phyloP scores from a whole-genome alignment of 371 early-diverging fungal species.

The Mucor mucedo region DNA sequence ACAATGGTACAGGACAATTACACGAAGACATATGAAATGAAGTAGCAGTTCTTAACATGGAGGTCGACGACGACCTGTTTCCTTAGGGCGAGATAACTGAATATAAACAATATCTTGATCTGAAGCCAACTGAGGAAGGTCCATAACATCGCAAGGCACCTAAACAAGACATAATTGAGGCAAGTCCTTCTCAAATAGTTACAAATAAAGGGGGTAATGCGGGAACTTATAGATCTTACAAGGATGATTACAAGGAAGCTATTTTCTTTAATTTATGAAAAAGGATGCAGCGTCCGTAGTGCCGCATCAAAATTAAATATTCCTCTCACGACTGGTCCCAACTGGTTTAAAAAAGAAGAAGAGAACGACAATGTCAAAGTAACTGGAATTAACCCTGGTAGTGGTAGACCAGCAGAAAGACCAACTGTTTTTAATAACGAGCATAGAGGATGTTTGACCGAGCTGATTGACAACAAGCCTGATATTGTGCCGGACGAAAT shows the following conservation, averaged over 20 bases:
- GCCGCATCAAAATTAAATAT: background rate
- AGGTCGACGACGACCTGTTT: conserved; percentile 1
- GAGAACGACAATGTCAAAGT: background rate
- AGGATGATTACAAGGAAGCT: background rate
- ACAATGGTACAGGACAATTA: conserved; percentile 15
- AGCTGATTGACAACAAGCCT: conserved; percentile 19
- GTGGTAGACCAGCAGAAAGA: conserved; percentile 25
- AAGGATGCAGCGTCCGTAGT: background rate
- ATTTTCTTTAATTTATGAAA: background rate
- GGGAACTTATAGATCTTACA: too few relatives aligned
- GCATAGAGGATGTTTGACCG: conserved; percentile 15
- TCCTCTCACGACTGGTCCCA: background rate
- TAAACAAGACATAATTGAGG: background rate
- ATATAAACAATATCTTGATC: background rate
- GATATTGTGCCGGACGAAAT: conserved; percentile 24
- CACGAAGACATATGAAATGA: background rate
- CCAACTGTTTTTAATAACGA: conserved; percentile 22
- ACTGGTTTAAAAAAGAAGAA: background rate
- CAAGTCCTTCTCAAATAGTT: background rate
- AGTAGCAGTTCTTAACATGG: conserved; percentile 1
- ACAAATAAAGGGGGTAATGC: too few relatives aligned
- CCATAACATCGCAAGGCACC: background rate
- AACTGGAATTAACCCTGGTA: background rate
- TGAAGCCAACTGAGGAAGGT: background rate
- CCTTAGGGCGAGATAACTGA: background rate